Evolutionary conservation across 2,329 filamentous ascomycete species (phyloP).

Genomic region (Hortaea sp.): DNA sequence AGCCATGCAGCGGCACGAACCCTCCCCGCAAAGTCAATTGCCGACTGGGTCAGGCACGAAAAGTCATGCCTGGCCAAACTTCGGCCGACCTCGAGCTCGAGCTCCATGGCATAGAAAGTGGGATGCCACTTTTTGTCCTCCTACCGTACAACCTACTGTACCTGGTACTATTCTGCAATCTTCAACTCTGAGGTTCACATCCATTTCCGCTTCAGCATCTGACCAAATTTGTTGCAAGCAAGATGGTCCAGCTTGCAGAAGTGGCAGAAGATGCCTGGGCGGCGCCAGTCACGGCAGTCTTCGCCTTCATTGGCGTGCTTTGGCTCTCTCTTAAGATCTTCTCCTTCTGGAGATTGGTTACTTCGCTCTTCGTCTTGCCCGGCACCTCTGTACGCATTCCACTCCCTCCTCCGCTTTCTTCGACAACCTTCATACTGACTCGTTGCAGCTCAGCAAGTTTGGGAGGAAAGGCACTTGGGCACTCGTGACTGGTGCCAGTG

Average conservation of each 20-base stretch:
- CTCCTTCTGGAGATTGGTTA: slow-evolving; percentile 37
- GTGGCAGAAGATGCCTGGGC: slow-evolving; percentile 19
- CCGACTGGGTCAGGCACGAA: background rate
- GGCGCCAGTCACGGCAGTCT: slow-evolving; percentile 22
- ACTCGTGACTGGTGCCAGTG: slow-evolving; percentile 86
- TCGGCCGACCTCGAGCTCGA: no score
- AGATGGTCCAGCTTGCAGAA: slow-evolving; percentile 7
- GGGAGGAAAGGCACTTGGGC: slow-evolving; percentile 90
- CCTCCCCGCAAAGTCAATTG: background rate
- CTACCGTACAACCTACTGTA: no score
- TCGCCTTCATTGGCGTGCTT: slow-evolving; percentile 29
- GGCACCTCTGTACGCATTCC: slow-evolving; percentile 34
- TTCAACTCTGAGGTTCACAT: no score
- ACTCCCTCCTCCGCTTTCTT: background rate
- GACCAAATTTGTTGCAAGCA: slow-evolving; percentile 9
- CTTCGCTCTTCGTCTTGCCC: slow-evolving; percentile 40
- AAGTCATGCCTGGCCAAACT: background rate
- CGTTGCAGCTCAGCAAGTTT: slow-evolving; percentile 70
- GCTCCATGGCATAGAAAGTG: no score
- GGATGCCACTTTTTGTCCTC: no score
- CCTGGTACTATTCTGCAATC: no score
- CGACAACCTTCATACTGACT: background rate
- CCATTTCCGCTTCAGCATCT: slow-evolving; percentile 1
- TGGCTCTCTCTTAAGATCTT: slow-evolving; percentile 30
- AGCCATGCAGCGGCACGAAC: background rate